phyloP scores from a whole-genome alignment of 192 early-diverging fungal genomes.

The Helicostylum pulchrum region DNA sequence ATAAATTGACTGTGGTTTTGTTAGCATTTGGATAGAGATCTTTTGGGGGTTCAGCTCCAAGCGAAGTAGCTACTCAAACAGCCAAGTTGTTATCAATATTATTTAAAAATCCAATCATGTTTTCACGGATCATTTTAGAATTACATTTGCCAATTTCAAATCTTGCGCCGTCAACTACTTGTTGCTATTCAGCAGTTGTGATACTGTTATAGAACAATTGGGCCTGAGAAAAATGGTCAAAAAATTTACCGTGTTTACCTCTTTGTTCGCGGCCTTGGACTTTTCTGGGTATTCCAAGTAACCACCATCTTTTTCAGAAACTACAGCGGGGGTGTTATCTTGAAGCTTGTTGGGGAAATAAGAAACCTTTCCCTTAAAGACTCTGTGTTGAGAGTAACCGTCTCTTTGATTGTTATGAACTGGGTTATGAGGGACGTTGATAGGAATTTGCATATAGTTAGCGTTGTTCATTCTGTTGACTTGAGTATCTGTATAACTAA shows the following conservation, averaged over 20 bases:
- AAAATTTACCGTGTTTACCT: constrained; percentile 15
- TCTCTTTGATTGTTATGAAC: constrained; percentile 46
- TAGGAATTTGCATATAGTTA: constrained; percentile 46
- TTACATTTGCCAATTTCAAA: constrained; percentile 36
- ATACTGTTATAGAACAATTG: constrained; percentile 40
- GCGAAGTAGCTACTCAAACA: constrained; percentile 11
- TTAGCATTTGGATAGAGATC: background rate
- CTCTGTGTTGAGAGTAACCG: constrained; percentile 28
- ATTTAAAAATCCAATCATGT: constrained; percentile 19
- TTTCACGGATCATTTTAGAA: constrained; percentile 15
- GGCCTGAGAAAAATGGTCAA: constrained; percentile 28
- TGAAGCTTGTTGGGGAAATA: constrained; percentile 28
- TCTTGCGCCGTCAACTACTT: constrained; percentile 31
- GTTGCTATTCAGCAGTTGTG: constrained; percentile 27
- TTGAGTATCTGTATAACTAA: constrained; percentile 47
- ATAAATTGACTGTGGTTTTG: constrained; percentile 15
- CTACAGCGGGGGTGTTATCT: constrained; percentile 9
- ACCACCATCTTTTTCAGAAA: constrained; percentile 13
- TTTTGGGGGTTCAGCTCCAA: constrained; percentile 7
- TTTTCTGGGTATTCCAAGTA: constrained; percentile 28
- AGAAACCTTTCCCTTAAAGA: constrained; percentile 29
- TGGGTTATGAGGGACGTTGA: constrained; percentile 39
- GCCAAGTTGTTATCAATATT: constrained; percentile 24
- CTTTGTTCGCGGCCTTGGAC: constrained; percentile 17
- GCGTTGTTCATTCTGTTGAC: constrained; percentile 35